Conservation (phyloP, 169 alveolate species). For the Plasmodium chabaudi region DNA sequence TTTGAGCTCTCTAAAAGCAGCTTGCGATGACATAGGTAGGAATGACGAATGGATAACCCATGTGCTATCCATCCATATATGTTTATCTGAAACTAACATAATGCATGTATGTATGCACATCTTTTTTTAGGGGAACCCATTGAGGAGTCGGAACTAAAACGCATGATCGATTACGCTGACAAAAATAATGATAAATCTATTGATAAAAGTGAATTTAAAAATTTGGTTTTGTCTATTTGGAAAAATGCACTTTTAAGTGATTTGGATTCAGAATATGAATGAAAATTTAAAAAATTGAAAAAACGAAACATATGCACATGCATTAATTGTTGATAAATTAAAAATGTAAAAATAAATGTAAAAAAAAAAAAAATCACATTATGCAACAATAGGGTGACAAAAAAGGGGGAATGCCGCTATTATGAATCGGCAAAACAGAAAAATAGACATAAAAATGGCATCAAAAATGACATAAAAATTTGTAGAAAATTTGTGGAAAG, state of each 20-base stretch:
- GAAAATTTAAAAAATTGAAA: background rate
- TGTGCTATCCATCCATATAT: too few species aligned
- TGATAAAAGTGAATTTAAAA: conserved; percentile 55
- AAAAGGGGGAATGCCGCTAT: too few species aligned
- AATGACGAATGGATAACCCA: too few species aligned
- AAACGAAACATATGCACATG: background rate
- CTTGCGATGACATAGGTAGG: too few species aligned
- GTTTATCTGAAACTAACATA: too few species aligned
- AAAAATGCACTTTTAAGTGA: conserved; percentile 70
- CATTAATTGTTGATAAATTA: background rate
- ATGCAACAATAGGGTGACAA: too few species aligned
- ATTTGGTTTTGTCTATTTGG: conserved; percentile 36
- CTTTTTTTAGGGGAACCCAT: conserved; percentile 48
- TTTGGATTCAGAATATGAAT: conserved; percentile 41
- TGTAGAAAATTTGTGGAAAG: too few species aligned
- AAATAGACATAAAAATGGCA: too few species aligned
- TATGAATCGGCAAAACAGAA: too few species aligned
- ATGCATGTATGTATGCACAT: background rate
- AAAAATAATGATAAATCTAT: conserved; percentile 60
- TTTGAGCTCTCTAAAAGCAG: too few species aligned
- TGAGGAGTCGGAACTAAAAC: conserved; percentile 30
- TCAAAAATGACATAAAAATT: too few species aligned
- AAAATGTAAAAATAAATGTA: background rate
- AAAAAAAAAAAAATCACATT: background rate
- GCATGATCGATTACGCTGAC: conserved; percentile 71